phyloP scores from a whole-genome alignment of 2,329 filamentous ascomycete genomes.

The Penicillium sp. region DNA sequence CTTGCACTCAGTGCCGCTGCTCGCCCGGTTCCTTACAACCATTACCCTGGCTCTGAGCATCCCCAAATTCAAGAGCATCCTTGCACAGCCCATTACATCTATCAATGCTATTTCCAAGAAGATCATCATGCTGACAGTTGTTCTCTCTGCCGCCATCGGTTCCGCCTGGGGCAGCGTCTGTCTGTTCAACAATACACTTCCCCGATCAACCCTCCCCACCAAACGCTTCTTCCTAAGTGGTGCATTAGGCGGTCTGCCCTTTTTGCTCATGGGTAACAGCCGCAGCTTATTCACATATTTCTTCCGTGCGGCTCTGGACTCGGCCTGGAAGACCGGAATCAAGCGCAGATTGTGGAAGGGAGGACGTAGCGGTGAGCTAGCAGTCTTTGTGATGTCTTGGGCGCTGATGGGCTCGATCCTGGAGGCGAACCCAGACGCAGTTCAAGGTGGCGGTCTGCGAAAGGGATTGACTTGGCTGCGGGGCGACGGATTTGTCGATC shows the following conservation, averaged over 20 bases:
- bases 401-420: slow-evolving; percentile 77
- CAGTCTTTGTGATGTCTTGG: slow-evolving; percentile 74
- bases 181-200: slow-evolving; percentile 79
- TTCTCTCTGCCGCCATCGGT: slow-evolving; percentile 79
- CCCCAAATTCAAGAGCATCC: slow-evolving; percentile 65
- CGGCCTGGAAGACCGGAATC: slow-evolving; percentile 87
- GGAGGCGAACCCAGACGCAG: slow-evolving; percentile 67
- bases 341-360: slow-evolving; percentile 88
- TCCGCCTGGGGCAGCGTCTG: slow-evolving; percentile 88
- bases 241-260: slow-evolving; percentile 74
- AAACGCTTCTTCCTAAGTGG: slow-evolving; percentile 90
- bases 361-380: slow-evolving; percentile 76
- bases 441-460: slow-evolving; percentile 66
- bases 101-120: slow-evolving; percentile 66
- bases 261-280: slow-evolving; percentile 65
- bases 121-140: slow-evolving; percentile 73
- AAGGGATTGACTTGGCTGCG: slow-evolving; percentile 73
- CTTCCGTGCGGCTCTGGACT: slow-evolving; percentile 75
- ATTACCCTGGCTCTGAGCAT: slow-evolving; percentile 69
- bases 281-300: slow-evolving; percentile 75
- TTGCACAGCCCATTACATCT: slow-evolving; percentile 67
- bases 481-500: slow-evolving; percentile 74
- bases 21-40: slow-evolving; percentile 70
- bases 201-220: slow-evolving; percentile 71
- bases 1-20: slow-evolving; percentile 75